Evolutionary conservation across 164 flowering plant species (phyloP), one percentile per base, ranked within the genome.

Genomic region (Buxus sempervirens): DNA sequence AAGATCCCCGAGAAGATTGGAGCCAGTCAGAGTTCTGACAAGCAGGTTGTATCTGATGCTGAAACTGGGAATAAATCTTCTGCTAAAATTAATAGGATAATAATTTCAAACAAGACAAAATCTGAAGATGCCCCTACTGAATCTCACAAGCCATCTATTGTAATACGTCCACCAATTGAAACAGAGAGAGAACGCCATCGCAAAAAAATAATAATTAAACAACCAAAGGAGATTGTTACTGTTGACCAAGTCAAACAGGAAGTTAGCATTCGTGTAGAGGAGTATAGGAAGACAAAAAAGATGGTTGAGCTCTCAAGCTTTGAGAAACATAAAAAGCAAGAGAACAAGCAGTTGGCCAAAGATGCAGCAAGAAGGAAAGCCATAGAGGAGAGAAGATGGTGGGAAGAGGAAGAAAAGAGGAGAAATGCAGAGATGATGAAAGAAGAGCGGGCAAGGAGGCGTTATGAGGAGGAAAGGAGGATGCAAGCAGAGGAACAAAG

Each of bases 191-290:
- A 84, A 4, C 92, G 73, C 74, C 72, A 76, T 66, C 87, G 73
- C 19, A 90, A 92, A 80, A 91, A 86, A 78, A 74, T 91, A 22
- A 73, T 85, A 24, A 84, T 95, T 60, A 95, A 89, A 76, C 89
- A 82, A 66, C 84, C 97, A 20, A 95, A 90, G 76, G 88, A 83
- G 69, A 27, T 78, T 62, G 61, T 70, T 55, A 81, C 80, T 77
- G 54, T 80, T 56, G 93, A 88, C 64, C 80, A 71, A 71, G 48
- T 62, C 32, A 79, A 82, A 76, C 81, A 79, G 57, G 89, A 80
- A 67, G 86, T 75, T 51, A 75, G 79, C 70, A 27, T 77, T 72
- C 85, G 74, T 19, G 18, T 68, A 62, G 92, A 70, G 27, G 77
- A 85, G 51, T 77, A 70, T 73, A 72, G 82, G 58, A 91, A 91